Conservation (phyloP, 2,329 filamentous ascomycete species). For the Pseudogymnoascus verrucosus region DNA sequence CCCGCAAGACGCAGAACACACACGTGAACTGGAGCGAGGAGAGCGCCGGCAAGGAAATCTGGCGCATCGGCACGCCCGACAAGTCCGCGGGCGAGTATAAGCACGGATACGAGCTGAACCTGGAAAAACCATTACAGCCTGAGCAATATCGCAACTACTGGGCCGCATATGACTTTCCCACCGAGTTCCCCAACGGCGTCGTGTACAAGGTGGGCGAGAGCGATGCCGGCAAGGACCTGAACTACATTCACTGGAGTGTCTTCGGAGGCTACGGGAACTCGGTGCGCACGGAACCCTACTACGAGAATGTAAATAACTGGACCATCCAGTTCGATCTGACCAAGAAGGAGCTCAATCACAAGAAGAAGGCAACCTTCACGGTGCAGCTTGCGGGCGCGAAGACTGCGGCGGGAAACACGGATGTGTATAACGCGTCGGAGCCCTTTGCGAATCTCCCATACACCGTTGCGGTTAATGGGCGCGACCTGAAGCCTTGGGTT, state of each 20-base stretch:
- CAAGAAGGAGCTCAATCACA: constrained; percentile 33
- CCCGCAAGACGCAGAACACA: constrained; percentile 33
- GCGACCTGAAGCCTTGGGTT: constrained; percentile 42
- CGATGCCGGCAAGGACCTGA: constrained; percentile 42
- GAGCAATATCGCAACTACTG: constrained; percentile 56
- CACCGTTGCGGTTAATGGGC: constrained; percentile 39
- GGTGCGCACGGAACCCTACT: constrained; percentile 35
- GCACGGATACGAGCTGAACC: constrained; percentile 46
- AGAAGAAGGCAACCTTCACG: constrained; percentile 47
- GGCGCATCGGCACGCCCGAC: constrained; percentile 55
- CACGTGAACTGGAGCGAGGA: constrained; percentile 45
- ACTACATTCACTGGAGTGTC: constrained; percentile 59
- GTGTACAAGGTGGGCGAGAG: constrained; percentile 48
- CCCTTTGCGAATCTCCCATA: constrained; percentile 46
- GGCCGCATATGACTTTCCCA: constrained; percentile 49
- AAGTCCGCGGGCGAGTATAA: constrained; percentile 52
- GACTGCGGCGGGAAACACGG: constrained; percentile 53
- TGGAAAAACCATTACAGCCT: constrained; percentile 41
- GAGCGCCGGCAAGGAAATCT: constrained; percentile 49
- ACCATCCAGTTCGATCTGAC: constrained; percentile 45
- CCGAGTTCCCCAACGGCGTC: constrained; percentile 52
- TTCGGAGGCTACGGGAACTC: constrained; percentile 49
- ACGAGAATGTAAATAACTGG: constrained; percentile 50
- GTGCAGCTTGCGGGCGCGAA: constrained; percentile 57
- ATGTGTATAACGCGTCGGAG: constrained; percentile 47